These are phyloP conservation scores for Curvularia lunata DNA, from an alignment of 2,329 filamentous ascomycete genomes.

Conservation along the genomic window DNA sequence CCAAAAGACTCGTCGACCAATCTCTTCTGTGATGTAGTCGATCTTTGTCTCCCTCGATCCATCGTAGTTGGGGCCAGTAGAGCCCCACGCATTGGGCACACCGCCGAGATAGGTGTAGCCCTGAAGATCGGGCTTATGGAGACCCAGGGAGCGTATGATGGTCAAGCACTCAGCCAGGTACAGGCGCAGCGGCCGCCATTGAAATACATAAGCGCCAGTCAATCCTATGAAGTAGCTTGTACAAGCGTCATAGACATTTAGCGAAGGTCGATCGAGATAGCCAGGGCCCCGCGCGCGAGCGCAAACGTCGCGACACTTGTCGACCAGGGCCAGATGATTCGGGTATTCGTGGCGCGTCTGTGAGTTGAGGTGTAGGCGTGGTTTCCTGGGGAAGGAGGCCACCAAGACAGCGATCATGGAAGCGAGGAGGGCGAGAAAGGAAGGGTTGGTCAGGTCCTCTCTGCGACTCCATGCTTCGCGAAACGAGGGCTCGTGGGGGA, in stretches of 20 bases:
- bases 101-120: conserved; percentile 48
- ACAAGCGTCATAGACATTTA: conserved; percentile 67
- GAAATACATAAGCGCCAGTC: conserved; percentile 70
- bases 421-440: conserved; percentile 73
- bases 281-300: conserved; percentile 68
- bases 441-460: conserved; percentile 69
- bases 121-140: conserved; percentile 62
- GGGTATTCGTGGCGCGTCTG: conserved; percentile 71
- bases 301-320: conserved; percentile 73
- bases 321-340: conserved; percentile 71
- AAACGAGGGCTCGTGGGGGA: conserved; percentile 80
- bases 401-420: conserved; percentile 78
- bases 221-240: conserved; percentile 79
- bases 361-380: conserved; percentile 70
- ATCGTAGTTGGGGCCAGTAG: conserved; percentile 46
- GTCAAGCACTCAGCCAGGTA: conserved; percentile 76
- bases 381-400: conserved; percentile 76
- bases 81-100: conserved; percentile 44
- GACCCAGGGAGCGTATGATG: conserved; percentile 70
- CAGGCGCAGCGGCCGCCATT: conserved; percentile 70
- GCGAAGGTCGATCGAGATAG: conserved; percentile 60
- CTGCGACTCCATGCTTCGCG: conserved; percentile 70
- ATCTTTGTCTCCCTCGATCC: conserved; percentile 46
- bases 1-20: conserved; percentile 75
- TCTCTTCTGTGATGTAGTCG: conserved; percentile 58